phyloP scores from a whole-genome alignment of 257 asterid genomes.

The Parsonsia alboflavescens region DNA sequence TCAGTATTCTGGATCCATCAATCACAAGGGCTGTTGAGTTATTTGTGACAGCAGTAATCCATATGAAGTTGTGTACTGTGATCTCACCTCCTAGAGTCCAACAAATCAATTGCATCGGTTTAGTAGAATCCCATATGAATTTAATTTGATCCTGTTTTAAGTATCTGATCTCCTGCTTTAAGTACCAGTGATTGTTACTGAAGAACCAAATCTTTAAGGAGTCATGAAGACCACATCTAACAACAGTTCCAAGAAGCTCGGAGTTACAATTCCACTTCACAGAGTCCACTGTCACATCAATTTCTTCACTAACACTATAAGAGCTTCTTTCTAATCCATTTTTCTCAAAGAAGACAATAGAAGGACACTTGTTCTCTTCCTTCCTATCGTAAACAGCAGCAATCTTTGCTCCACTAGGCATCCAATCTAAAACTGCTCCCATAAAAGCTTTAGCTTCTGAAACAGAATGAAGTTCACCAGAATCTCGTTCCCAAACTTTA shows the following conservation, averaged over 20 bases:
- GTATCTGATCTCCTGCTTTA: slow-evolving; percentile 83
- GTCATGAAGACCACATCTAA: slow-evolving; percentile 63
- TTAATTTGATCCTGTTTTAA: slow-evolving; percentile 52
- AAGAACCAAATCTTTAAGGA: slow-evolving; percentile 74
- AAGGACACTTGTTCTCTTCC: slow-evolving; percentile 55
- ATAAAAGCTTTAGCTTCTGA: slow-evolving; percentile 69
- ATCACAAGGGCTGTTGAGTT: slow-evolving; percentile 80
- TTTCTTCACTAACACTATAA: slow-evolving; percentile 52
- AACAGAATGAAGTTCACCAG: slow-evolving; percentile 74
- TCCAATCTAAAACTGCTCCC: slow-evolving; percentile 82
- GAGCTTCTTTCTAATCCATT: slow-evolving; percentile 91
- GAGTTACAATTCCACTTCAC: slow-evolving; percentile 89
- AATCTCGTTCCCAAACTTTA: slow-evolving; percentile 95
- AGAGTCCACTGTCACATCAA: slow-evolving; percentile 48
- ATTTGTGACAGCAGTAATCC: slow-evolving; percentile 80
- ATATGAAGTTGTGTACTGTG: slow-evolving; percentile 51
- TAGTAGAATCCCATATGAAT: slow-evolving; percentile 80
- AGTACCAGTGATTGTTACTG: slow-evolving; percentile 88
- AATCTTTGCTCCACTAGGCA: slow-evolving; percentile 79
- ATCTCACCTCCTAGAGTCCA: slow-evolving; percentile 79
- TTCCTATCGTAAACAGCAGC: slow-evolving; percentile 53
- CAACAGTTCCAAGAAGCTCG: slow-evolving; percentile 79
- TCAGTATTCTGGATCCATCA: slow-evolving; percentile 64
- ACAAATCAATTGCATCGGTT: slow-evolving; percentile 55
- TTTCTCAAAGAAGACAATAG: slow-evolving; percentile 75